A percentile compares a stretch with the other conserved stretches of the same genome.
These are phyloP conservation scores for Hypomontagnella monticulosa DNA, from an alignment of 495 filamentous ascomycete genomes.

Conservation along the genomic window DNA sequence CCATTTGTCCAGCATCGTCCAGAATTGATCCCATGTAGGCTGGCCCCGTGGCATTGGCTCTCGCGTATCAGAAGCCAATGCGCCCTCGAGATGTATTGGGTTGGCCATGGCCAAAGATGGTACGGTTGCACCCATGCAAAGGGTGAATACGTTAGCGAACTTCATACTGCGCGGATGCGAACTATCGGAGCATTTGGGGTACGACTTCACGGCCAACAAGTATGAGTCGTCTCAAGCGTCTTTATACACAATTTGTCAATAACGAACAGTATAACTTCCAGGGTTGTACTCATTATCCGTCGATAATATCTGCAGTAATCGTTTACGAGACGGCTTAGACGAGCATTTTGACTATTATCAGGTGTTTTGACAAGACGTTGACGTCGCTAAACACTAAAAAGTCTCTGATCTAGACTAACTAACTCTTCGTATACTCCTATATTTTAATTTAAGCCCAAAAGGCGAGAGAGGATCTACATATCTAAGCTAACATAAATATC, in stretches of 20 bases:
- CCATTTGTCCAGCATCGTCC: background rate
- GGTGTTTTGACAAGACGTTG: too few species aligned
- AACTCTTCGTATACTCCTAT: too few species aligned
- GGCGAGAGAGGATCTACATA: too few species aligned
- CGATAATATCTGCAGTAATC: too few species aligned
- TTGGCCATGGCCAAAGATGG: background rate
- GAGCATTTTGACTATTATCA: too few species aligned
- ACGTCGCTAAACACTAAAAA: too few species aligned
- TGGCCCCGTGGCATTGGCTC: background rate
- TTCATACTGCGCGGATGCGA: constrained; percentile 6
- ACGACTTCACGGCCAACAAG: background rate
- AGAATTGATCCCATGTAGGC: constrained; percentile 4
- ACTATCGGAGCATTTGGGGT: background rate
- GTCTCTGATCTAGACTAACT: too few species aligned
- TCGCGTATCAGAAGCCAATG: background rate
- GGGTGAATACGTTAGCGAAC: background rate
- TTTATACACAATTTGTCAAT: background rate
- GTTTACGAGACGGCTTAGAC: too few species aligned
- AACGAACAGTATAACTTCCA: background rate
- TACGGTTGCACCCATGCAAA: constrained; percentile 4
- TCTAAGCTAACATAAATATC: too few species aligned
- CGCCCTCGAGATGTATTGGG: background rate
- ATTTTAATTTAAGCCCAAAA: too few species aligned
- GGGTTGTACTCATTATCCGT: too few species aligned
- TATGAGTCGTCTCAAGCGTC: background rate